Conservation (phyloP, 2,329 filamentous ascomycete species). For the Cladorrhinum sp. region DNA sequence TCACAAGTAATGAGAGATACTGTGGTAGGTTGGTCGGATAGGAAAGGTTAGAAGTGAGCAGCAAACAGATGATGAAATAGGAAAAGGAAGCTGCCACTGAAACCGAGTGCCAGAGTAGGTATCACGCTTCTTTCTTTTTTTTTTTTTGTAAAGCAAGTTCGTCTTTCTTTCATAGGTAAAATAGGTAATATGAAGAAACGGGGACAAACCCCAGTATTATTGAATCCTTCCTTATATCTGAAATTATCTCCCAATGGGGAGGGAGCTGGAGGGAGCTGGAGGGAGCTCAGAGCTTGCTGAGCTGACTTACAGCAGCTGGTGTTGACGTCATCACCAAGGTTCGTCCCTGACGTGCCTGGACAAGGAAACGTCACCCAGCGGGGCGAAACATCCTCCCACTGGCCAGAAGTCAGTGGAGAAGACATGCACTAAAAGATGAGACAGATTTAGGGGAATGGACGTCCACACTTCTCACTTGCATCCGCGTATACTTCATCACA, state of each 20-base stretch:
- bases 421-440: background rate
- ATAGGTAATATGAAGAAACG: background rate
- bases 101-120: background rate
- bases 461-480: too few relatives aligned
- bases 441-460: background rate
- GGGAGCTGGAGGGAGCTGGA: background rate
- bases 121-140: background rate
- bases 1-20: too few relatives aligned
- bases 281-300: background rate
- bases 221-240: too few relatives aligned
- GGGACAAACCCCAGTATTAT: background rate
- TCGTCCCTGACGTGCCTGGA: background rate
- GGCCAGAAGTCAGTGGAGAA: too few relatives aligned
- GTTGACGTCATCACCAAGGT: constrained; percentile 7
- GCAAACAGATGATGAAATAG: background rate
- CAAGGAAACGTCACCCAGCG: background rate
- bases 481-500: background rate
- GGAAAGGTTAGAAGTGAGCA: background rate
- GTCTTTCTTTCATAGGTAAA: background rate
- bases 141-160: background rate
- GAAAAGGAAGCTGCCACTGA: background rate
- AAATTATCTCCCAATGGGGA: background rate
- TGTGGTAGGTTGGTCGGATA: background rate
- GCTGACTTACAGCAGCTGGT: background rate
- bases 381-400: background rate